Evolutionary conservation across 352 stramenopile genomes (phyloP).

Genomic region (Globisporangium paddicum): DNA sequence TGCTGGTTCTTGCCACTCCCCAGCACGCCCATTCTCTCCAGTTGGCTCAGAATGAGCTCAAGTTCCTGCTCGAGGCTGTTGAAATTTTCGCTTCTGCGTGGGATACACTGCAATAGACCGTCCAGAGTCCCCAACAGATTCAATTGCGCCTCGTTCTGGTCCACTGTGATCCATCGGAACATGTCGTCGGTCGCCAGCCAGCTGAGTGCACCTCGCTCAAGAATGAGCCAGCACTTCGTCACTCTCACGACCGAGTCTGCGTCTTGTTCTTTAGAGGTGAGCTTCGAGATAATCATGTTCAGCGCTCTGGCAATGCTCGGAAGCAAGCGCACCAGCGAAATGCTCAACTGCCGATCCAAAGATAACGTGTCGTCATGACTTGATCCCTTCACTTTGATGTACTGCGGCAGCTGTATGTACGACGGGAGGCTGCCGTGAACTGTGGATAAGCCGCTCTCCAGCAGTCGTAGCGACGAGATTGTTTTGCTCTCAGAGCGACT

Average conservation of each 20-base stretch:
- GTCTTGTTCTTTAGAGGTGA: neutral
- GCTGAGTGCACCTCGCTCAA: conserved; percentile 28
- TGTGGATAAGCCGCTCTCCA: conserved; percentile 18
- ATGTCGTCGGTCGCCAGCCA: conserved; percentile 66
- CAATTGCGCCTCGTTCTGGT: conserved; percentile 27
- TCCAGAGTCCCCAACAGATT: conserved; percentile 28
- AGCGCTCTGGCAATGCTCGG: conserved; percentile 18
- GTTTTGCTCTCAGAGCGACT: neutral
- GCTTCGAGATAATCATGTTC: neutral
- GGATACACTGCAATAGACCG: conserved; percentile 18
- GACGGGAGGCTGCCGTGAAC: conserved; percentile 21
- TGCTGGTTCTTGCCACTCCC: neutral
- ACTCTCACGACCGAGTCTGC: neutral
- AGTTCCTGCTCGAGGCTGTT: neutral
- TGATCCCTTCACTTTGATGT: neutral
- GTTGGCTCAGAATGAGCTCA: conserved; percentile 5
- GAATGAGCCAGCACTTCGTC: conserved; percentile 28
- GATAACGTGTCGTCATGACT: conserved; percentile 5
- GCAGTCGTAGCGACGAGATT: conserved; percentile 5
- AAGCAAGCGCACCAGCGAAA: conserved; percentile 40
- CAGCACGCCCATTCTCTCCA: neutral
- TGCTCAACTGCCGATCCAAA: conserved; percentile 50
- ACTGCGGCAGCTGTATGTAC: neutral
- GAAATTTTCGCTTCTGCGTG: neutral
- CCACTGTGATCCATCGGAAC: conserved; percentile 65